Evolutionary conservation across 805 yeast genomes (phyloP).

Genomic region (Clavispora carvajalis): DNA sequence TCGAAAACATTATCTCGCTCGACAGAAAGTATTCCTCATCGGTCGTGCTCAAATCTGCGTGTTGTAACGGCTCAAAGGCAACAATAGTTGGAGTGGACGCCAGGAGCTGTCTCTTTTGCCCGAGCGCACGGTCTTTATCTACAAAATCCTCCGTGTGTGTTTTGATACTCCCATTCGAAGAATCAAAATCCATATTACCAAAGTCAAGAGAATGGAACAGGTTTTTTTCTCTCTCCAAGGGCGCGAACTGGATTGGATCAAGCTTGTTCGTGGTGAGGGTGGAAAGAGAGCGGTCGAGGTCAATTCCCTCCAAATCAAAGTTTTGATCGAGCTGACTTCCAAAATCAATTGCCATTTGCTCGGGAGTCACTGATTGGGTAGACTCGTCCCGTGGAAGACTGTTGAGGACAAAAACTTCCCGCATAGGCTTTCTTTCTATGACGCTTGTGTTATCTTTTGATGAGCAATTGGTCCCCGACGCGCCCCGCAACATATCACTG

Average conservation of each 20-base stretch:
- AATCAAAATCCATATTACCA: background rate
- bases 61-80: background rate
- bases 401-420: background rate
- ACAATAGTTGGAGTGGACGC: background rate
- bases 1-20: slow-evolving; percentile 8
- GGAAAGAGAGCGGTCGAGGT: background rate
- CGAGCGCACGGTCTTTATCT: background rate
- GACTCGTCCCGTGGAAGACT: slow-evolving; percentile 14
- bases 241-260: background rate
- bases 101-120: background rate
- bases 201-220: slow-evolving; percentile 1
- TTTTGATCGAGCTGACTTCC: slow-evolving; percentile 16
- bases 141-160: background rate
- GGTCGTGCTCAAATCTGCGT: slow-evolving; percentile 14
- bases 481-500: background rate
- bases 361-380: slow-evolving; percentile 22
- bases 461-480: background rate
- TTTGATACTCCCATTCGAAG: background rate
- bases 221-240: background rate
- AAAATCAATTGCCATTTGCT: slow-evolving; percentile 24
- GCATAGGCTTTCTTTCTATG: background rate
- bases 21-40: slow-evolving; percentile 28
- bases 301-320: slow-evolving; percentile 16
- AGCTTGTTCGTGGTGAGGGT: background rate
- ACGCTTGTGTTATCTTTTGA: background rate